These are phyloP conservation scores for Ramicandelaber brevisporus DNA, from an alignment of 192 early-diverging fungal species.

Conservation along the genomic window DNA sequence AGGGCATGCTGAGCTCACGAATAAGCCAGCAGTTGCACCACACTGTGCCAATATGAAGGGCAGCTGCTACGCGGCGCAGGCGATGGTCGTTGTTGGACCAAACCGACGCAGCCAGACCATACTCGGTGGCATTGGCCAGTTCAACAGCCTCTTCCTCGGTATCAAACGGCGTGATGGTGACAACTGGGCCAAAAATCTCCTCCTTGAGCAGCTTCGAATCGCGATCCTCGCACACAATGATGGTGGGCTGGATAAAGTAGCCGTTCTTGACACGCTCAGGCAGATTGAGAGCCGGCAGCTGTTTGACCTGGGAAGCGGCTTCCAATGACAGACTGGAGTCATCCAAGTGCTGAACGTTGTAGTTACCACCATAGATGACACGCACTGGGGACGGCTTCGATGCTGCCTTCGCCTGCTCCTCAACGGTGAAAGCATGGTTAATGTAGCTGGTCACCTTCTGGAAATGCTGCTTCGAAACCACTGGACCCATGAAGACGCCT, in stretches of 20 bases:
- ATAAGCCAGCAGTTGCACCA: slow-evolving; percentile 63
- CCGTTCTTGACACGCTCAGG: too few relatives aligned
- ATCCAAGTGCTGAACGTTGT: too few relatives aligned
- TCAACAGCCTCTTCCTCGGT: slow-evolving; percentile 43
- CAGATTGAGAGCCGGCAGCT: neutral
- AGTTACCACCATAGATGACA: too few relatives aligned
- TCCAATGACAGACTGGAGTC: too few relatives aligned
- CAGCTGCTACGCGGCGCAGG: slow-evolving; percentile 25
- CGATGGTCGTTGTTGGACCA: slow-evolving; percentile 37
- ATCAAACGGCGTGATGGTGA: slow-evolving; percentile 43
- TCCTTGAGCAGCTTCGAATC: slow-evolving; percentile 27
- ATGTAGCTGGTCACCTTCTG: slow-evolving; percentile 45
- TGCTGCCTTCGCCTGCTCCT: slow-evolving; percentile 4
- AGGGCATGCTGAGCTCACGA: slow-evolving; percentile 47
- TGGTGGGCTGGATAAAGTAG: slow-evolving; percentile 61
- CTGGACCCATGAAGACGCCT: slow-evolving; percentile 36
- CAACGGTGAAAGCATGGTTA: slow-evolving; percentile 20
- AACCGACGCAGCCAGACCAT: slow-evolving; percentile 49
- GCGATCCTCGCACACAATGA: slow-evolving; percentile 9
- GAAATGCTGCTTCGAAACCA: slow-evolving; percentile 40
- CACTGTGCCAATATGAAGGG: slow-evolving; percentile 37
- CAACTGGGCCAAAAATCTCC: slow-evolving; percentile 77
- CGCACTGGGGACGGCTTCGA: neutral
- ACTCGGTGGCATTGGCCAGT: slow-evolving; percentile 40
- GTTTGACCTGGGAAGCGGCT: neutral